Base-by-base conservation (phyloP, 148 eudicot species). In the Polygonum aviculare region DNA sequence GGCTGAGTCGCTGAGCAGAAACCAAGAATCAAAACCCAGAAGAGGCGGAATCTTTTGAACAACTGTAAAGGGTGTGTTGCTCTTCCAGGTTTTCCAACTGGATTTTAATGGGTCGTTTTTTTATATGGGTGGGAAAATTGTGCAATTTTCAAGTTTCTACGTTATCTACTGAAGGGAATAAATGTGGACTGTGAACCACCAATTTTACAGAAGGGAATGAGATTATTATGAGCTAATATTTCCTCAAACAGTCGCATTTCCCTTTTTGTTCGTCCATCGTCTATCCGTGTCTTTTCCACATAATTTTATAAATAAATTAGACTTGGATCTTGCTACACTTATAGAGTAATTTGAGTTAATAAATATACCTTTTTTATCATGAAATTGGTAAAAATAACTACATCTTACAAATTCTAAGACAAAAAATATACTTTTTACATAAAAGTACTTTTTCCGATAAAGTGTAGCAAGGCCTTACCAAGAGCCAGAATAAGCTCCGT, bases 121-220 rank as follows among this genome's bases (percentile, higher is more conserved):
- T 51, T 51, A 51, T 51, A 51, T 51, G 55, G 55, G 26, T 57
- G 26, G 33, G 63, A 57, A 67, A 67, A 67, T 6, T 67, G 38
- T 14, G 44, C n/a, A 67, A 1, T 36, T 36, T 67, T 67, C 44
- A 36, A 67, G 72, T 38, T 35, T 67, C 72, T 38, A 38, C 16
- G 44, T 67, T 67, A 67, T 67, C 72, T 67, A 15, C 15, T 67
- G 21, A 14, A 38, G 72, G 16, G 35, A 60, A 26, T 22, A 60
- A 60, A 60, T 26, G 38, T 26, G 38, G 72, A 67, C 72, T 67
- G 45, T 38, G 72, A 67, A 38, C 72, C 72, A 67, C 72, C 6
- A 36, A 14, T 67, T 14, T 67, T 35, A 67, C 72, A 22, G 15
- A 22, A 26, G 15, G 5, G 21, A 67, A 63, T 35, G 70, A 63